Conservation (phyloP, 768 basidiomycete species). For the Mrakia gelida region DNA sequence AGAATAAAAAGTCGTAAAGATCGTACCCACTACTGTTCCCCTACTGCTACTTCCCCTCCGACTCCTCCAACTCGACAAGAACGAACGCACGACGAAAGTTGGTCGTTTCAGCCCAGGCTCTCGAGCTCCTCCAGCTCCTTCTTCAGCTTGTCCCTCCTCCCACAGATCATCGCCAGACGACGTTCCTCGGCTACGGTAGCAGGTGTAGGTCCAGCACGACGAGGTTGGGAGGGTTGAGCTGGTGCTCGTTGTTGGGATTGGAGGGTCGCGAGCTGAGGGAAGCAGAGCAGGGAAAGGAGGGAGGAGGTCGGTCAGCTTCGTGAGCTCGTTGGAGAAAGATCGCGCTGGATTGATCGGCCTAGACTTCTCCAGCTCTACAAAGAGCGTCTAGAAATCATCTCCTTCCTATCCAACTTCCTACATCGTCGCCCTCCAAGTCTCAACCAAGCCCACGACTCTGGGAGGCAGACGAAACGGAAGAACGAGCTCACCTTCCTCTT, state of each 20-base stretch:
- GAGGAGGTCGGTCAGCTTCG: neutral
- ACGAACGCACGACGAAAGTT: neutral
- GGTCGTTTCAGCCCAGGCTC: neutral
- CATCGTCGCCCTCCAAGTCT: no score
- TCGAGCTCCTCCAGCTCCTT: constrained; percentile 24
- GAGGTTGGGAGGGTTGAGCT: neutral
- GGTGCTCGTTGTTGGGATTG: neutral
- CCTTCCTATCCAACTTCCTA: no score
- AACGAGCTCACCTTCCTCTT: constrained; percentile 57
- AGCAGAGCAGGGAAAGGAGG: neutral
- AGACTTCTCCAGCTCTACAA: no score
- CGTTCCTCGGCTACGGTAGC: constrained; percentile 19
- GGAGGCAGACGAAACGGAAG: neutral
- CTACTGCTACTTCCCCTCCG: no score
- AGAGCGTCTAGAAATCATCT: no score
- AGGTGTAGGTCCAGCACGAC: constrained; percentile 5
- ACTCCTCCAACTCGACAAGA: no score
- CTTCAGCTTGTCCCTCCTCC: constrained; percentile 19
- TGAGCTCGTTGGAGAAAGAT: no score
- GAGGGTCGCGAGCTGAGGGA: neutral
- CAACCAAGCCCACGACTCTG: neutral
- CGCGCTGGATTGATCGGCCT: no score
- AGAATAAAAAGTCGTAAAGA: neutral
- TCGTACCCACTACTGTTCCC: neutral
- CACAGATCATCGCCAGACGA: constrained; percentile 25